Conservation (phyloP, 192 early-diverging fungal genomes). For the Gaertneriomyces sp. region DNA sequence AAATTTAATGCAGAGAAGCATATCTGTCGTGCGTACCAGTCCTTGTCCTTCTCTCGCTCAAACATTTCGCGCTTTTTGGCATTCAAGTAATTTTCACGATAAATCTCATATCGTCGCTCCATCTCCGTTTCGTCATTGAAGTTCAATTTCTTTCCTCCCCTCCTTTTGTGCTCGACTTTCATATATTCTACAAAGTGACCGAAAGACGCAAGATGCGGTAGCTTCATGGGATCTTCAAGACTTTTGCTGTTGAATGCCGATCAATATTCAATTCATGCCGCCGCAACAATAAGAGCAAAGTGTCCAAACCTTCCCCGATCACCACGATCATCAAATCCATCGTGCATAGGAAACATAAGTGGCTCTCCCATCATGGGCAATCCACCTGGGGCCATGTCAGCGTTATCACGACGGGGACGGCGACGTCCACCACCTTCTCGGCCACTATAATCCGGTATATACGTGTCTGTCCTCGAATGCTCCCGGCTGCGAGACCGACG, state of each 20-base stretch:
- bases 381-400: not conserved
- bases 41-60: slow-evolving; percentile 68
- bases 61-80: slow-evolving; percentile 72
- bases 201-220: slow-evolving; percentile 68
- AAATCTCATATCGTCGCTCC: slow-evolving; percentile 71
- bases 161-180: slow-evolving; percentile 16
- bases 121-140: slow-evolving; percentile 72
- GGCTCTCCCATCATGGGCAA: not conserved
- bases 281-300: not conserved
- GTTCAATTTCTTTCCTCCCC: slow-evolving; percentile 25
- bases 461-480: slow-evolving; percentile 3
- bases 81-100: slow-evolving; percentile 73
- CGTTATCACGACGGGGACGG: not conserved
- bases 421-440: slow-evolving; percentile 7
- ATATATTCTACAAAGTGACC: slow-evolving; percentile 27
- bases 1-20: not conserved
- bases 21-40: slow-evolving; percentile 58
- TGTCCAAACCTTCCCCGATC: not conserved
- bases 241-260: not conserved
- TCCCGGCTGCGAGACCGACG: slow-evolving; percentile 20
- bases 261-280: not conserved
- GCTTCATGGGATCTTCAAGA: slow-evolving; percentile 64
- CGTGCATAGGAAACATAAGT: not conserved
- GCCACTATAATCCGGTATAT: slow-evolving; percentile 14
- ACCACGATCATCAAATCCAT: not conserved